Evolutionary conservation across 2,329 filamentous ascomycete genomes (phyloP).

Genomic region (Magnaporthales sp.): DNA sequence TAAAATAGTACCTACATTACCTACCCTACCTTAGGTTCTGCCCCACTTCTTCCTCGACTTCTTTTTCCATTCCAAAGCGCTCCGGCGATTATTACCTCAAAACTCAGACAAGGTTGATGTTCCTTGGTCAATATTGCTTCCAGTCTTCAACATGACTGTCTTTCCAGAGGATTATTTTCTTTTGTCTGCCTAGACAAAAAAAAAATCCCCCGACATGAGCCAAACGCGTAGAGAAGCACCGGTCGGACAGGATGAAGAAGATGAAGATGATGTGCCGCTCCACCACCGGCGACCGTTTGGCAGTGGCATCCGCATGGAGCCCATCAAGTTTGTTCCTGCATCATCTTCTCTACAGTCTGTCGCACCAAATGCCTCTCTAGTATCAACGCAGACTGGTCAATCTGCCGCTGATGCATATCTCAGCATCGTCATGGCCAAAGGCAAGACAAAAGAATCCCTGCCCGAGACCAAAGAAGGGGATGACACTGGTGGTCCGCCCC

Average conservation of each 20-base stretch:
- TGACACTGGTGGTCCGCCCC: conserved; percentile 7
- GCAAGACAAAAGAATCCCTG: conserved; percentile 2
- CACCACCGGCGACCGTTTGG: conserved; percentile 47
- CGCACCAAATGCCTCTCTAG: not conserved
- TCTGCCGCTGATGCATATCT: conserved; percentile 54
- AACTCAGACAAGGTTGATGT: not conserved
- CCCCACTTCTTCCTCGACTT: not conserved
- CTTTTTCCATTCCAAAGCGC: not conserved
- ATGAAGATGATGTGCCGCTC: conserved; percentile 40
- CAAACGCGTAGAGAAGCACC: not conserved
- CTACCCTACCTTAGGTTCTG: too few species aligned
- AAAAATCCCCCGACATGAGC: not conserved
- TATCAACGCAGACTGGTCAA: conserved; percentile 11
- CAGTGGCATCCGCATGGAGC: conserved; percentile 43
- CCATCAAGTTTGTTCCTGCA: conserved; percentile 50
- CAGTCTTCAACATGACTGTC: not conserved
- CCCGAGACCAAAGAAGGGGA: not conserved
- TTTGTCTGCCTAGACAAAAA: not conserved
- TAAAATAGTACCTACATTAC: not conserved
- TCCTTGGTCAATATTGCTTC: not conserved
- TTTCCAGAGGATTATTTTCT: not conserved
- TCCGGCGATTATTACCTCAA: not conserved
- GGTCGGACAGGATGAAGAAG: conserved; percentile 9
- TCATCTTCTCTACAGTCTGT: conserved; percentile 19
- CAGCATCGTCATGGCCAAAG: conserved; percentile 40